Conservation (phyloP, 2,329 filamentous ascomycete species). For the Alternaria gaisen region DNA sequence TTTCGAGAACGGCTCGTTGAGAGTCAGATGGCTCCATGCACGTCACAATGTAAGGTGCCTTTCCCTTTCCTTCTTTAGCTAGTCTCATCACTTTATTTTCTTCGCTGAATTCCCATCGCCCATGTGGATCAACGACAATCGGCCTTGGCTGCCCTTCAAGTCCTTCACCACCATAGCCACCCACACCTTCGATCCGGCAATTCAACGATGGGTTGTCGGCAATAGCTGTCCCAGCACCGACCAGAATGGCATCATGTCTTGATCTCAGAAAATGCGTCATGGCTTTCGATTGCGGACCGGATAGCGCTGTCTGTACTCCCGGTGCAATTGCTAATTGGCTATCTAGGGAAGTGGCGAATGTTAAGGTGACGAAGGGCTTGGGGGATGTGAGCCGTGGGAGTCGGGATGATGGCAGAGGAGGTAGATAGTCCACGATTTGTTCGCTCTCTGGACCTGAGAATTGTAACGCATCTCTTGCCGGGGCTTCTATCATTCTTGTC, state of each 20-base stretch:
- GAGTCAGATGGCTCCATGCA: conserved; percentile 8
- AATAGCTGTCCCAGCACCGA: conserved; percentile 84
- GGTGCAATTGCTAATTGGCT: conserved; percentile 78
- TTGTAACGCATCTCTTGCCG: conserved; percentile 35
- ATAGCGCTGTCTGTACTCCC: conserved; percentile 82
- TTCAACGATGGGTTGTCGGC: conserved; percentile 89
- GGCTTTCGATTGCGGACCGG: conserved; percentile 81
- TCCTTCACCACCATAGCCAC: conserved; percentile 63
- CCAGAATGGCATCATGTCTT: conserved; percentile 81
- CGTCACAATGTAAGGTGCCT: conserved; percentile 75
- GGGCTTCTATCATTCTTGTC: conserved; percentile 11
- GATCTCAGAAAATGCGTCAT: conserved; percentile 94
- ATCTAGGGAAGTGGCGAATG: conserved; percentile 91
- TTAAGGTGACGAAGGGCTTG: conserved; percentile 68
- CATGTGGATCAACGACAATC: conserved; percentile 79
- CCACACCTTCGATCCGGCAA: conserved; percentile 72
- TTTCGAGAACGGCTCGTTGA: conserved; percentile 45
- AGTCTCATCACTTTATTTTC: conserved; percentile 72
- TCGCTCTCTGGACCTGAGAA: conserved; percentile 57
- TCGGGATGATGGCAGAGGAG: conserved; percentile 27
- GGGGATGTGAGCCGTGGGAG: not conserved
- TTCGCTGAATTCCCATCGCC: conserved; percentile 72
- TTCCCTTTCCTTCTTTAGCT: conserved; percentile 70
- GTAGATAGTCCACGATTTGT: conserved; percentile 63
- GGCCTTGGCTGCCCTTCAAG: conserved; percentile 76